Evolutionary conservation across 2,329 filamentous ascomycete genomes (phyloP).

Genomic region (Hypoxylon sp.): DNA sequence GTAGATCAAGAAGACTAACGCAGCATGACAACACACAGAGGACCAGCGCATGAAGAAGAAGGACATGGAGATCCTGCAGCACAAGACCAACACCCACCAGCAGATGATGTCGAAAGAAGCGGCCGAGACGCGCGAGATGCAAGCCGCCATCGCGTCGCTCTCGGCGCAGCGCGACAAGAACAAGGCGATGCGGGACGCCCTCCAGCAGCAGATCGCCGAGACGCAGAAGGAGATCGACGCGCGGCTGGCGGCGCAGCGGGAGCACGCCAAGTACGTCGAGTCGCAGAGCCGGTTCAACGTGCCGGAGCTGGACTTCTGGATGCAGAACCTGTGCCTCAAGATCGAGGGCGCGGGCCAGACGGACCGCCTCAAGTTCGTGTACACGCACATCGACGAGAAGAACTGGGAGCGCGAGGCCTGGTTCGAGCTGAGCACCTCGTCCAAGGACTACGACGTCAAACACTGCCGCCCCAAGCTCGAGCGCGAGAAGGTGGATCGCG

Average conservation of each 20-base stretch:
- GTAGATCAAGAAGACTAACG: constrained; percentile 1
- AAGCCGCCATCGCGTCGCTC: constrained; percentile 69
- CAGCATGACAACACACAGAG: constrained; percentile 67
- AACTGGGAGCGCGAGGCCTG: constrained; percentile 91
- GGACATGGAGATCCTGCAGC: constrained; percentile 84
- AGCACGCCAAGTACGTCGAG: constrained; percentile 80
- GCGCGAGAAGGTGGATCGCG: constrained; percentile 79
- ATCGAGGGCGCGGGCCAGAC: constrained; percentile 90
- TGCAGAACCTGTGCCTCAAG: constrained; percentile 85
- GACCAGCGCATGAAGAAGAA: constrained; percentile 90
- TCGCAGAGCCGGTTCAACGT: constrained; percentile 89
- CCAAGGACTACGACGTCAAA: constrained; percentile 85
- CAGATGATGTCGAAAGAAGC: constrained; percentile 82
- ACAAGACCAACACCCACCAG: constrained; percentile 77
- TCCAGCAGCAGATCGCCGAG: constrained; percentile 72
- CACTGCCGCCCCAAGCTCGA: constrained; percentile 87
- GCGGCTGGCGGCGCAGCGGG: constrained; percentile 77
- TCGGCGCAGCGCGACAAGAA: constrained; percentile 72
- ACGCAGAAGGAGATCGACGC: constrained; percentile 78
- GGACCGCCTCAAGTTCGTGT: constrained; percentile 91
- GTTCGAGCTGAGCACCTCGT: constrained; percentile 89
- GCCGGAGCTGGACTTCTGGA: constrained; percentile 96
- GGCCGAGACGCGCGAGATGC: constrained; percentile 82
- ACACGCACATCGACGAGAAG: constrained; percentile 85
- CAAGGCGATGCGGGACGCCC: constrained; percentile 66